A percentile compares a stretch with the other conserved stretches of the same genome.
Evolutionary conservation across 1,284 basidiomycete species (phyloP).

Genomic region (Waitea zeae): DNA sequence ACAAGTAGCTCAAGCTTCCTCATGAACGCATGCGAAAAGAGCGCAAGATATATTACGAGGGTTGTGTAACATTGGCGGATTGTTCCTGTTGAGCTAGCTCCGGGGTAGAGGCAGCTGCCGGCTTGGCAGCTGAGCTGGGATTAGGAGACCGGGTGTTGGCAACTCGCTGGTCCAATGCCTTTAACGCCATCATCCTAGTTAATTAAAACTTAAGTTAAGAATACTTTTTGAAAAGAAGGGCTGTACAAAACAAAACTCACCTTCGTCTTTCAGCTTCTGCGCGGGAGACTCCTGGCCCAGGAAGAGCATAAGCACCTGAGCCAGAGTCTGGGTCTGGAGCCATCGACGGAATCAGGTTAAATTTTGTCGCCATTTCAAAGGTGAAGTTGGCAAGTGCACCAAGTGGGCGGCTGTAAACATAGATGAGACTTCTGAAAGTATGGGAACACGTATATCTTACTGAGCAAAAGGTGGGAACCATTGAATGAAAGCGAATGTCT

Average conservation of each 20-base stretch:
- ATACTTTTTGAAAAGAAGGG: too few relatives aligned
- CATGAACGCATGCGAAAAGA: too few relatives aligned
- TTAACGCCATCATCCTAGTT: slow-evolving; percentile 78
- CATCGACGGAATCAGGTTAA: slow-evolving; percentile 69
- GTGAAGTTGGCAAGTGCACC: slow-evolving; percentile 52
- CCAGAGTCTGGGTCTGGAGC: slow-evolving; percentile 51
- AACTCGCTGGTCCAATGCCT: slow-evolving; percentile 86
- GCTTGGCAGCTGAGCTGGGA: too few relatives aligned
- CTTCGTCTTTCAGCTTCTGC: slow-evolving; percentile 88
- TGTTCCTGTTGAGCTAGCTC: too few relatives aligned
- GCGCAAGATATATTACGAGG: too few relatives aligned
- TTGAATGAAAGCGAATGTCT: slow-evolving; percentile 88
- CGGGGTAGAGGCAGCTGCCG: too few relatives aligned
- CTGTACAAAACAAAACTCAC: slow-evolving; percentile 38
- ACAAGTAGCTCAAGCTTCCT: too few relatives aligned
- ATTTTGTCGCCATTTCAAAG: slow-evolving; percentile 50
- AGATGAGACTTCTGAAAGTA: slow-evolving; percentile 13
- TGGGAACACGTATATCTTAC: slow-evolving; percentile 33
- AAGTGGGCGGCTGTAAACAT: slow-evolving; percentile 37
- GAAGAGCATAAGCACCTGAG: slow-evolving; percentile 51
- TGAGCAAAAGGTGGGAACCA: slow-evolving; percentile 95
- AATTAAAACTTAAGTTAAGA: too few relatives aligned
- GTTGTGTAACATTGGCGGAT: too few relatives aligned
- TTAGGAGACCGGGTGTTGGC: slow-evolving; percentile 48
- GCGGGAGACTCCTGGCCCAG: slow-evolving; percentile 72